phyloP scores from a whole-genome alignment of 192 early-diverging fungal genomes.

The Cladochytrium replicatum region DNA sequence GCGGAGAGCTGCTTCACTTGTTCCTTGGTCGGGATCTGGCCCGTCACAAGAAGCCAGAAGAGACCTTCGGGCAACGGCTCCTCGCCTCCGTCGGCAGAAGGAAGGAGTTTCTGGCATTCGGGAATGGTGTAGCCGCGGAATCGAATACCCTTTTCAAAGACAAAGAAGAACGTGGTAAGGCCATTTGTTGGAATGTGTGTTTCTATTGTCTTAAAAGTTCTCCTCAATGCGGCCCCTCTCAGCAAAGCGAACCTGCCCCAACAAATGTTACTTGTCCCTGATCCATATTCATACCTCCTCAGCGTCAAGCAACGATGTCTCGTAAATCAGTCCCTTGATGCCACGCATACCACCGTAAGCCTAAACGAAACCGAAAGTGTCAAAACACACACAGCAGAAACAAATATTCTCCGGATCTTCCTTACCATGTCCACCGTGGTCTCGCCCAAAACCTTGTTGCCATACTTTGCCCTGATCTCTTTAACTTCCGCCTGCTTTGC shows the following conservation, averaged over 20 bases:
- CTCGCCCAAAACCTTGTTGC: constrained; percentile 81
- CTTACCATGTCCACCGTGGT: constrained; percentile 95
- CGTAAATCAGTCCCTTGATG: constrained; percentile 98
- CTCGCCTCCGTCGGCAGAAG: constrained; percentile 71
- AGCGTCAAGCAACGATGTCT: constrained; percentile 94
- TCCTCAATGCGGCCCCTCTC: not conserved
- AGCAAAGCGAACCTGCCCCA: too few relatives aligned
- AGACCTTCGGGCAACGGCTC: constrained; percentile 98
- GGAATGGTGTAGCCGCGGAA: constrained; percentile 95
- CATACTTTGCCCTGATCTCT: constrained; percentile 84
- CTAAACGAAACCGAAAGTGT: constrained; percentile 4
- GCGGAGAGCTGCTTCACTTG: constrained; percentile 84
- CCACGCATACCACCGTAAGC: constrained; percentile 98
- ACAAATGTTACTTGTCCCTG: too few relatives aligned
- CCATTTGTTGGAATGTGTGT: not conserved
- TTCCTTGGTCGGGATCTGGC: constrained; percentile 87
- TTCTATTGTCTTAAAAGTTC: not conserved
- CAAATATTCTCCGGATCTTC: too few relatives aligned
- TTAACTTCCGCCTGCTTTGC: constrained; percentile 93
- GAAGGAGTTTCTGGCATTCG: constrained; percentile 89
- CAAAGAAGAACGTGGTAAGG: not conserved
- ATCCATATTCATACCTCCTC: constrained; percentile 71
- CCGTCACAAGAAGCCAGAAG: constrained; percentile 97
- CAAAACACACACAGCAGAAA: not conserved
- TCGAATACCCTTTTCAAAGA: constrained; percentile 66